These are phyloP conservation scores for Forsythia viridissima DNA, from an alignment of 257 asterid species.

Conservation along the genomic window DNA sequence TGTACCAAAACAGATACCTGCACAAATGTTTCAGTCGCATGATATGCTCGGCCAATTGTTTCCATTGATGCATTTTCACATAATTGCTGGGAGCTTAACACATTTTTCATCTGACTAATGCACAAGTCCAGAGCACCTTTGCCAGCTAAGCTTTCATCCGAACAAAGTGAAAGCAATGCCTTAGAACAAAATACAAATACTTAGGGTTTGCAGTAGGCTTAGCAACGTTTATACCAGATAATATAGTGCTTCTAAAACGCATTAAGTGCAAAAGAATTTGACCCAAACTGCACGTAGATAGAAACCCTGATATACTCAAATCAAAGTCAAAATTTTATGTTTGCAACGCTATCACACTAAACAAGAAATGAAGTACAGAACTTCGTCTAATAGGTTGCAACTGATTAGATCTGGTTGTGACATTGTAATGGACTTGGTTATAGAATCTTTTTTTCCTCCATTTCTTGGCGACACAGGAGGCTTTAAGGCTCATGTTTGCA, in stretches of 20 bases:
- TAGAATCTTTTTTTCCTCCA: background rate
- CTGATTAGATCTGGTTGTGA: slow-evolving; percentile 11
- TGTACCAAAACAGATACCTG: slow-evolving; percentile 55
- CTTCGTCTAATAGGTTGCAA: background rate
- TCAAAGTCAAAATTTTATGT: background rate
- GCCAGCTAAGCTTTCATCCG: slow-evolving; percentile 80
- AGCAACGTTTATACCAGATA: slow-evolving; percentile 17
- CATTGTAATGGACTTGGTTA: slow-evolving; percentile 10
- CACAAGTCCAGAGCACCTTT: slow-evolving; percentile 94
- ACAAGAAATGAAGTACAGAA: slow-evolving; percentile 10
- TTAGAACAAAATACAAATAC: slow-evolving; percentile 30
- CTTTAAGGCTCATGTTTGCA: slow-evolving; percentile 1
- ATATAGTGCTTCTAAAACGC: background rate
- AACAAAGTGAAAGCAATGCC: slow-evolving; percentile 87
- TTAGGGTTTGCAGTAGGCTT: slow-evolving; percentile 5
- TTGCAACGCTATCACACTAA: slow-evolving; percentile 6
- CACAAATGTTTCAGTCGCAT: slow-evolving; percentile 94
- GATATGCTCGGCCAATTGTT: slow-evolving; percentile 89
- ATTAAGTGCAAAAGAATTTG: slow-evolving; percentile 2
- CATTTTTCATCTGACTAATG: slow-evolving; percentile 78
- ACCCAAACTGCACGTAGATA: slow-evolving; percentile 9
- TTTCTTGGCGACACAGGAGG: slow-evolving; percentile 1
- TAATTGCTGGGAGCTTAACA: slow-evolving; percentile 75
- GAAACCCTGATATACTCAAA: background rate
- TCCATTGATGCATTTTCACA: slow-evolving; percentile 94